Conservation (phyloP, 2,329 filamentous ascomycete genomes). For the Clonostachys chloroleuca region DNA sequence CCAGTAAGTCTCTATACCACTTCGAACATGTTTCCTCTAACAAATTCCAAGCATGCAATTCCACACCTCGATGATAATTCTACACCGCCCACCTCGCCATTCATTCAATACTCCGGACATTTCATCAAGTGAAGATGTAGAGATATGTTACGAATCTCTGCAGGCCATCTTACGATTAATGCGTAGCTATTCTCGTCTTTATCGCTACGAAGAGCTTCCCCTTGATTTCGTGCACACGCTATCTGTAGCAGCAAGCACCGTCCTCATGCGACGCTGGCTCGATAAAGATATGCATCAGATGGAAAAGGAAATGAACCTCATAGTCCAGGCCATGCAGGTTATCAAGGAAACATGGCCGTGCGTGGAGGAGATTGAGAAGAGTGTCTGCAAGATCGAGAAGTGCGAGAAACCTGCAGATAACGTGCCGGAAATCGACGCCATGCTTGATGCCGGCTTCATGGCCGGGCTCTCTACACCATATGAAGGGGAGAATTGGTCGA, state of each 20-base stretch:
- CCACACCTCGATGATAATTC: constrained; percentile 46
- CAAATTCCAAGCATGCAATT: constrained; percentile 32
- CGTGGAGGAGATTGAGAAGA: constrained; percentile 28
- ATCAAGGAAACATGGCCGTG: constrained; percentile 46
- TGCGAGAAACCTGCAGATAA: neutral
- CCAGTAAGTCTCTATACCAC: constrained; percentile 22
- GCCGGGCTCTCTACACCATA: neutral
- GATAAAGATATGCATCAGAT: constrained; percentile 37
- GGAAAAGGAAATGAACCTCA: constrained; percentile 40
- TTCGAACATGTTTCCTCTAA: constrained; percentile 6
- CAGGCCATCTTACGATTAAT: constrained; percentile 38
- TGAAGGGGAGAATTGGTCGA: no score
- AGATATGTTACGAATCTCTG: constrained; percentile 44
- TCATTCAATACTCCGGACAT: constrained; percentile 31
- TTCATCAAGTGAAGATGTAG: constrained; percentile 35
- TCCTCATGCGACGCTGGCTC: constrained; percentile 40
- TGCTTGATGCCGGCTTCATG: neutral
- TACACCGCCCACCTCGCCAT: constrained; percentile 41
- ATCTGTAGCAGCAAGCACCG: constrained; percentile 37
- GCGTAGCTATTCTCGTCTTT: constrained; percentile 35
- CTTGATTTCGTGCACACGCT: constrained; percentile 44
- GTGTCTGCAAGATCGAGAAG: neutral
- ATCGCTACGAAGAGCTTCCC: constrained; percentile 35
- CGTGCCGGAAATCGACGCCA: neutral
- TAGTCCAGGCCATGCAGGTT: constrained; percentile 43